These are phyloP conservation scores for Jamesozyma lodderae DNA, from an alignment of 805 yeast genomes.

Conservation along the genomic window DNA sequence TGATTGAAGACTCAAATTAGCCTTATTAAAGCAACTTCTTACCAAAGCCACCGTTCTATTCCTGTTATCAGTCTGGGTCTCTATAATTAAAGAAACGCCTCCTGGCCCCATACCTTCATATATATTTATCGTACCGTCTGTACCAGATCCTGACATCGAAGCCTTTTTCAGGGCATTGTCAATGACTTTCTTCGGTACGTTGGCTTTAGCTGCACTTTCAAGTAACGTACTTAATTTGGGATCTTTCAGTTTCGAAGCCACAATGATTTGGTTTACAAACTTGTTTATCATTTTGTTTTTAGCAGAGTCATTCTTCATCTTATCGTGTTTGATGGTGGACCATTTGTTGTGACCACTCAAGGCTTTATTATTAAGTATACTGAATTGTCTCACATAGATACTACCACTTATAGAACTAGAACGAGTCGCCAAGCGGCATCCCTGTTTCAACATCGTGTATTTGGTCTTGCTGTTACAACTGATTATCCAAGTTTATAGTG, in stretches of 20 bases:
- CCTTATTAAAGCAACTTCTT: constrained; percentile 64
- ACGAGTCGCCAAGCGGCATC: no score
- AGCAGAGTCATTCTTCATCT: constrained; percentile 83
- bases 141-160: constrained; percentile 41
- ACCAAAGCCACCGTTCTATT: constrained; percentile 70
- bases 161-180: constrained; percentile 86
- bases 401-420: no score
- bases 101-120: constrained; percentile 94
- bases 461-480: no score
- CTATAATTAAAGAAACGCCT: constrained; percentile 78
- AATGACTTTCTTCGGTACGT: constrained; percentile 74
- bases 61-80: constrained; percentile 83
- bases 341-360: constrained; percentile 81
- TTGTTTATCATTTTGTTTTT: constrained; percentile 61
- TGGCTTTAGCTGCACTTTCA: constrained; percentile 65
- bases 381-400: neutral
- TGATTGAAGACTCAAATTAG: constrained; percentile 39
- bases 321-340: constrained; percentile 90
- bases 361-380: neutral
- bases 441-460: no score
- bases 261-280: constrained; percentile 62
- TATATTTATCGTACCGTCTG: constrained; percentile 38
- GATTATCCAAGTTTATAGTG: no score
- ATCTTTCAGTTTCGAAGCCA: constrained; percentile 60
- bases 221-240: constrained; percentile 49